These are phyloP conservation scores for Neophaeococcomyces mojaviensis DNA, from an alignment of 2,329 filamentous ascomycete species.

Conservation along the genomic window DNA sequence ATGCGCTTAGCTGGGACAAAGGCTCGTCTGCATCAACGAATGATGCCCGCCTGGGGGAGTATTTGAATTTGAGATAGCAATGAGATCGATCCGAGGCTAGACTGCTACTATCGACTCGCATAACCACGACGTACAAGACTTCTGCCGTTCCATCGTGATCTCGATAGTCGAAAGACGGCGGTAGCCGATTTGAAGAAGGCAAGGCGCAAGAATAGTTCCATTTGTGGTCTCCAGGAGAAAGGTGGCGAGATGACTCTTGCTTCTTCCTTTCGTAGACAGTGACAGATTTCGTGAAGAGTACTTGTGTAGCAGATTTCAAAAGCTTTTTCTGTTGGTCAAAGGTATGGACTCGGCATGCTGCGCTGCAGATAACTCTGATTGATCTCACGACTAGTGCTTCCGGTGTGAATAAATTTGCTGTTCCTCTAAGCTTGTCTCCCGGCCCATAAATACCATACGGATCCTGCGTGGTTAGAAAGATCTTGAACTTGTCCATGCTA, in stretches of 20 bases:
- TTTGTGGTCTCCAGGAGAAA: slow-evolving; percentile 3
- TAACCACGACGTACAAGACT: slow-evolving; percentile 6
- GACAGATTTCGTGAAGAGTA: slow-evolving; percentile 6
- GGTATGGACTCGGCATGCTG: neutral
- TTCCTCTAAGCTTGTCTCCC: slow-evolving; percentile 8
- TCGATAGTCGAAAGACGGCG: slow-evolving; percentile 7
- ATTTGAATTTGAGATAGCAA: slow-evolving; percentile 2
- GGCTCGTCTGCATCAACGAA: neutral
- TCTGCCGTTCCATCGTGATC: slow-evolving; percentile 2
- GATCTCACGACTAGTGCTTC: slow-evolving; percentile 1
- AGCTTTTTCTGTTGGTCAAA: too few species aligned
- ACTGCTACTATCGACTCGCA: slow-evolving; percentile 3
- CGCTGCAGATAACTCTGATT: neutral
- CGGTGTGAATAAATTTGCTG: slow-evolving; percentile 1
- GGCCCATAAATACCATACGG: slow-evolving; percentile 6
- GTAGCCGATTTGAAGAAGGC: slow-evolving; percentile 2
- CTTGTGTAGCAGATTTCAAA: neutral
- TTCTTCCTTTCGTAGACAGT: slow-evolving; percentile 3
- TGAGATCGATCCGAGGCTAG: neutral
- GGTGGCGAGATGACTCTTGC: neutral
- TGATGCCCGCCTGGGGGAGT: slow-evolving; percentile 1
- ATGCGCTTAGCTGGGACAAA: neutral
- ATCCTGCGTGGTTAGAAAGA: slow-evolving; percentile 7
- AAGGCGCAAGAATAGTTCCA: slow-evolving; percentile 5
- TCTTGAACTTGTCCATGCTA: neutral